These are phyloP conservation scores for Rhodamnia rubescens DNA, from an alignment of 345 rosid species.

Conservation along the genomic window DNA sequence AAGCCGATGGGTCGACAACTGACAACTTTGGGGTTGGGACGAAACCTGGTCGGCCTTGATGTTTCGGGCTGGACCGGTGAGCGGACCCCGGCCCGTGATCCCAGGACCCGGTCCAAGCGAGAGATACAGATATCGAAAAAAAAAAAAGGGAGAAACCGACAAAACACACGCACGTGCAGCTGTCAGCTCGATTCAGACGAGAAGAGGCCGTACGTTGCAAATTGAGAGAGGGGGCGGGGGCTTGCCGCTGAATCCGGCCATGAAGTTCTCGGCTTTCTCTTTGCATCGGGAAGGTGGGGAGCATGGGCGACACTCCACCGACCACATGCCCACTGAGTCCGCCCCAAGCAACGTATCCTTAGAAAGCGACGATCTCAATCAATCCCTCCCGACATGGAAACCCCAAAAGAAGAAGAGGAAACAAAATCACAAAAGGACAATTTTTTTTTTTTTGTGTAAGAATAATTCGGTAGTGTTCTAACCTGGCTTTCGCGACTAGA, in stretches of 20 bases:
- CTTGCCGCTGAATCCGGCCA: not conserved
- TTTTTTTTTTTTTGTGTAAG: not conserved
- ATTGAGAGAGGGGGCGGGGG: not conserved
- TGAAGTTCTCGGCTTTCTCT: not conserved
- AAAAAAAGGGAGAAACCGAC: not conserved
- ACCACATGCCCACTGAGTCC: not conserved
- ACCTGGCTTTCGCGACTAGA: not conserved
- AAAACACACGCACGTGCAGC: not conserved
- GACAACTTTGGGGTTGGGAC: no score
- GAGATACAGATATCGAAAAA: not conserved
- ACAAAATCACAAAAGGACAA: no score
- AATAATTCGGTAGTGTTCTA: not conserved
- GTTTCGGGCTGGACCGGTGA: not conserved
- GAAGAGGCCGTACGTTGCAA: not conserved
- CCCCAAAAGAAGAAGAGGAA: no score
- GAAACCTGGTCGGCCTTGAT: no score
- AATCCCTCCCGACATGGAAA: not conserved
- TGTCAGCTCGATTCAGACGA: not conserved
- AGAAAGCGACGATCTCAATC: not conserved
- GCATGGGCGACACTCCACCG: not conserved
- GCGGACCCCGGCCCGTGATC: not conserved
- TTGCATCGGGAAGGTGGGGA: not conserved
- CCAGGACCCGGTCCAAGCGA: not conserved
- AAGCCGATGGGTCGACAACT: no score
- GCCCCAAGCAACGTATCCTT: not conserved